A percentile compares a stretch with the other conserved stretches of the same genome.
phyloP scores from a whole-genome alignment of 202 grass and related monocot species.

The Panicum hallii region DNA sequence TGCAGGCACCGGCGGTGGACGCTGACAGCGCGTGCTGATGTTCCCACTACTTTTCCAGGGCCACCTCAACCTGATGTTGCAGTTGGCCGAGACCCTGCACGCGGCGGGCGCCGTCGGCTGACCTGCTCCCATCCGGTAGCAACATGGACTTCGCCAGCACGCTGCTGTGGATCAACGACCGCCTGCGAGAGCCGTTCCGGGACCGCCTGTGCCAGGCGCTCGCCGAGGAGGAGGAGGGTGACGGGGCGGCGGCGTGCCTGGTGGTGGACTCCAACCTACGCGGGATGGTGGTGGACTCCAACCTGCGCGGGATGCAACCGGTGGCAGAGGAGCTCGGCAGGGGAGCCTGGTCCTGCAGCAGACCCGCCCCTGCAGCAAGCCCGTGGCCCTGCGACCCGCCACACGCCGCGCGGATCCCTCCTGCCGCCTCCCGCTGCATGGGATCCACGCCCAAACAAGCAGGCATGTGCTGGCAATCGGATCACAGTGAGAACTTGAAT shows the following conservation, averaged over 20 bases:
- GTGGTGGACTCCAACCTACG: slow-evolving; percentile 32
- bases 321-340: slow-evolving; percentile 22
- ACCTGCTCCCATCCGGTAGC: background rate
- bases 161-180: background rate
- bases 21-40: slow-evolving; percentile 30
- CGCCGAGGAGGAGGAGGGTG: background rate
- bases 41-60: slow-evolving; percentile 69
- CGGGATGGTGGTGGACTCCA: slow-evolving; percentile 24
- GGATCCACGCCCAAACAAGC: no score
- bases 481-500: no score
- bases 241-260: background rate
- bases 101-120: background rate
- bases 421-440: no score
- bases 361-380: no score
- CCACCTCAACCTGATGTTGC: slow-evolving; percentile 69
- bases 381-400: no score
- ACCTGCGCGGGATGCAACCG: slow-evolving; percentile 10
- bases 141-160: background rate
- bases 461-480: no score
- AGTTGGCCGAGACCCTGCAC: slow-evolving; percentile 59
- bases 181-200: background rate
- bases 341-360: no score
- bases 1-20: no score
- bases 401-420: no score
- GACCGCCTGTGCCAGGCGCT: background rate